Evolutionary conservation across 139 green algal genomes (phyloP).

Genomic region (Auxenochlorella pyrenoidosa): DNA sequence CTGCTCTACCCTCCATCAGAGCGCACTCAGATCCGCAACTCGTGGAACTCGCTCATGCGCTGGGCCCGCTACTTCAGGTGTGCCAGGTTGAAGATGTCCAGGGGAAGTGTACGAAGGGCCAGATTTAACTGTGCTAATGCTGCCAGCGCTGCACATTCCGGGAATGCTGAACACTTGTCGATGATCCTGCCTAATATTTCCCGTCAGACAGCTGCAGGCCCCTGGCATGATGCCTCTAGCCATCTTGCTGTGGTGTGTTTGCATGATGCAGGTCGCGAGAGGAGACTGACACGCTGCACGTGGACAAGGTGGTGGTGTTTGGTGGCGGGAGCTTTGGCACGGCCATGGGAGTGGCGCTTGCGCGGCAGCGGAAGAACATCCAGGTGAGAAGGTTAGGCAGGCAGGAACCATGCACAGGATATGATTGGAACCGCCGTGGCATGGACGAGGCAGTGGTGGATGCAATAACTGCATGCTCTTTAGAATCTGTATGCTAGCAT

Average conservation of each 20-base stretch:
- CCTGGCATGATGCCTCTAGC: neutral
- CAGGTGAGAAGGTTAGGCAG: slow-evolving; percentile 61
- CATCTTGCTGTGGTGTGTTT: too few relatives aligned
- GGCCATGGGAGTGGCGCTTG: slow-evolving; percentile 89
- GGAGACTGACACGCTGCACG: neutral
- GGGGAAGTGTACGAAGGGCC: too few relatives aligned
- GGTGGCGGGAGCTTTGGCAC: slow-evolving; percentile 97
- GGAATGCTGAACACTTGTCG: neutral
- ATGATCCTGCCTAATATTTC: neutral
- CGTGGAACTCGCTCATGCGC: slow-evolving; percentile 88
- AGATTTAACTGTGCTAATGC: too few relatives aligned
- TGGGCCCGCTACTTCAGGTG: slow-evolving; percentile 79
- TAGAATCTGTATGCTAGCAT: neutral
- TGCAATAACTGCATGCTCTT: too few relatives aligned
- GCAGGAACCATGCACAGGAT: too few relatives aligned
- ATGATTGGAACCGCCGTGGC: too few relatives aligned
- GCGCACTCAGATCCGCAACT: slow-evolving; percentile 76
- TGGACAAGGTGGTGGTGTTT: slow-evolving; percentile 93
- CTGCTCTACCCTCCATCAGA: slow-evolving; percentile 48
- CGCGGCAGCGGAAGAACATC: slow-evolving; percentile 82
- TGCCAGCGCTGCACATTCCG: neutral
- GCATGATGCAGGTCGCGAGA: slow-evolving; percentile 11
- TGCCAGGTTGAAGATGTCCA: neutral
- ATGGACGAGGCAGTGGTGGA: too few relatives aligned
- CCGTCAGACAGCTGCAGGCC: neutral